A percentile compares a stretch with the other conserved stretches of the same genome.
These are phyloP conservation scores for Hibiscus syriacus DNA, from an alignment of 345 rosid species.

Conservation along the genomic window DNA sequence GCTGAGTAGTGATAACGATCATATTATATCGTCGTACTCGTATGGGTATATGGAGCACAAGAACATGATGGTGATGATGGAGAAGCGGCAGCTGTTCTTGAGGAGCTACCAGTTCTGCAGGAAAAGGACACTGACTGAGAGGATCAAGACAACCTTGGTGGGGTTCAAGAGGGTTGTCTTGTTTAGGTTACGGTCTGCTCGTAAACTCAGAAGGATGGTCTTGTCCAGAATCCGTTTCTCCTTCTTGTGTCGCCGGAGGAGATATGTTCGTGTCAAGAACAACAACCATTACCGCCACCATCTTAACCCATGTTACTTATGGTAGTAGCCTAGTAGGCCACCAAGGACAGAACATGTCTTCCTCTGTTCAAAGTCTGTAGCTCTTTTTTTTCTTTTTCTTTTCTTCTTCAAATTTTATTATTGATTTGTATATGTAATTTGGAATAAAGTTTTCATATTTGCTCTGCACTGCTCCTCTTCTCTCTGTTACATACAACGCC, in stretches of 20 bases:
- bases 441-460: too few relatives aligned
- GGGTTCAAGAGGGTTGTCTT: slow-evolving; percentile 47
- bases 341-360: not conserved
- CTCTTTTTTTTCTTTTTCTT: too few relatives aligned
- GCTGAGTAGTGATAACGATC: not conserved
- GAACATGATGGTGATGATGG: slow-evolving; percentile 36
- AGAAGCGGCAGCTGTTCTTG: slow-evolving; percentile 73
- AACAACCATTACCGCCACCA: slow-evolving; percentile 5
- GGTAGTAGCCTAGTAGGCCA: too few relatives aligned
- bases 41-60: not conserved
- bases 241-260: slow-evolving; percentile 38
- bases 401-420: not conserved
- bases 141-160: slow-evolving; percentile 36
- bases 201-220: slow-evolving; percentile 36
- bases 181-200: slow-evolving; percentile 40
- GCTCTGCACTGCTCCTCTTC: too few relatives aligned
- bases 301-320: not conserved
- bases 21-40: not conserved
- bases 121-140: slow-evolving; percentile 45
- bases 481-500: too few relatives aligned
- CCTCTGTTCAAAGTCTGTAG: not conserved
- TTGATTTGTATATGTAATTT: not conserved
- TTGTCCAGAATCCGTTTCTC: slow-evolving; percentile 47
- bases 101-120: slow-evolving; percentile 76
- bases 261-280: slow-evolving; percentile 35